Conservation (phyloP, 2,329 filamentous ascomycete species). For the Blastomyces percursus region DNA sequence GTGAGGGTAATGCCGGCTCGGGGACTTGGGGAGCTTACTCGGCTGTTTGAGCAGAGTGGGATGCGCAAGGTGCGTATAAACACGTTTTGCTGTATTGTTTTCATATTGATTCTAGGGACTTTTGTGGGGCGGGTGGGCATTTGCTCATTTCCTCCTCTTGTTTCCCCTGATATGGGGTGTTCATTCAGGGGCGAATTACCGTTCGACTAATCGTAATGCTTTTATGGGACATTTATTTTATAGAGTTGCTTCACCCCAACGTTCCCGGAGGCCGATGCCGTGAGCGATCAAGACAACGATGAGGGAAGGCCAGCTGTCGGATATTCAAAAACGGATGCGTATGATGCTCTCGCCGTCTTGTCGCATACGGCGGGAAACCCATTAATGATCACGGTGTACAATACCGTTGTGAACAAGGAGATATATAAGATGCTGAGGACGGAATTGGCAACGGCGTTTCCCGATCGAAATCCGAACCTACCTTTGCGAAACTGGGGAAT, state of each 20-base stretch:
- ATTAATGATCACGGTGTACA: constrained; percentile 17
- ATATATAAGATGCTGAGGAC: constrained; percentile 19
- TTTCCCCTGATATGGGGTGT: no score
- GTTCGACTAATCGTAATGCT: no score
- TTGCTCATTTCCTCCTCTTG: no score
- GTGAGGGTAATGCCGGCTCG: no score
- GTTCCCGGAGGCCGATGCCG: not conserved
- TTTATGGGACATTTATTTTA: no score
- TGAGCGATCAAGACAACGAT: not conserved
- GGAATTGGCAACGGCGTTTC: constrained; percentile 25
- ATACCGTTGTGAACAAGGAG: constrained; percentile 13
- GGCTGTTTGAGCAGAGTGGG: no score
- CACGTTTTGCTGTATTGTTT: no score
- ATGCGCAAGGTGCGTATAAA: no score
- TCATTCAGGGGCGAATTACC: no score
- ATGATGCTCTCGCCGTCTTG: constrained; percentile 21
- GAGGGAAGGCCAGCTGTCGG: constrained; percentile 13
- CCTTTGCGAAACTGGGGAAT: constrained; percentile 23
- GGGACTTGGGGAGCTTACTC: no score
- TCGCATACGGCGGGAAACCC: constrained; percentile 29
- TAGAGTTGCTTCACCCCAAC: not conserved
- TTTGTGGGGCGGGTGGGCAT: no score
- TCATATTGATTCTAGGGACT: no score
- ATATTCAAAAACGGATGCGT: constrained; percentile 22
- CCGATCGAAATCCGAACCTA: constrained; percentile 19